Conservation (phyloP, 2,329 filamentous ascomycete species). For the Trichoderma citrinoviride region DNA sequence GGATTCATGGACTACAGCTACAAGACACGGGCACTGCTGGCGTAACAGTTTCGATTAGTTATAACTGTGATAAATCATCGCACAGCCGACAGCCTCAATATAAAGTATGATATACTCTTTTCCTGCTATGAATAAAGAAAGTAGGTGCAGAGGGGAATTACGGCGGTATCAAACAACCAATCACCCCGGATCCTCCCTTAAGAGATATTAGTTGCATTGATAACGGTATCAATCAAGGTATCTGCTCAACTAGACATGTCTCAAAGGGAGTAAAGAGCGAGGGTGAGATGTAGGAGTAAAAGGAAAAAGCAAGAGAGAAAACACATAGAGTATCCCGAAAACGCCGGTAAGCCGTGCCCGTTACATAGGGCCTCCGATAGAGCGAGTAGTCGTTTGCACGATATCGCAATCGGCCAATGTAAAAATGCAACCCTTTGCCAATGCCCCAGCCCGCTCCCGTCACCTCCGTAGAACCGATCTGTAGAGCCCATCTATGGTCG, state of each 20-base stretch:
- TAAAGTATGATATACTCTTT: constrained; percentile 12
- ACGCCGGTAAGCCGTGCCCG: constrained; percentile 27
- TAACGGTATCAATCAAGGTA: constrained; percentile 33
- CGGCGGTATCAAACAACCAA: constrained; percentile 10
- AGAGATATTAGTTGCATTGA: constrained; percentile 22
- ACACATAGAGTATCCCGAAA: constrained; percentile 29
- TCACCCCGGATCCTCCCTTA: background rate
- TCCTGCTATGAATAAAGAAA: constrained; percentile 10
- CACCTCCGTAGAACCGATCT: constrained; percentile 20
- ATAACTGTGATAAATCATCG: background rate
- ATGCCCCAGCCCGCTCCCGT: constrained; percentile 17
- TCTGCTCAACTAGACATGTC: constrained; percentile 38
- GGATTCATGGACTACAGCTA: background rate
- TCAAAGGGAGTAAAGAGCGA: constrained; percentile 32
- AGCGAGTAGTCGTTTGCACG: constrained; percentile 21
- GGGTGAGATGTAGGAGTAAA: constrained; percentile 28
- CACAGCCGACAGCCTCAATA: background rate
- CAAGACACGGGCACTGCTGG: background rate
- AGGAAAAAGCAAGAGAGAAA: background rate
- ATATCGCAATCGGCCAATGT: constrained; percentile 18
- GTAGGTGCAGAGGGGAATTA: constrained; percentile 1
- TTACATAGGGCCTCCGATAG: constrained; percentile 19
- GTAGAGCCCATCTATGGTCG: constrained; percentile 17
- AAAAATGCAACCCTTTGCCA: constrained; percentile 20
- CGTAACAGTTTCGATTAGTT: background rate